phyloP scores from a whole-genome alignment of 108 stramenopile genomes.

The Cyclotella atomus region DNA sequence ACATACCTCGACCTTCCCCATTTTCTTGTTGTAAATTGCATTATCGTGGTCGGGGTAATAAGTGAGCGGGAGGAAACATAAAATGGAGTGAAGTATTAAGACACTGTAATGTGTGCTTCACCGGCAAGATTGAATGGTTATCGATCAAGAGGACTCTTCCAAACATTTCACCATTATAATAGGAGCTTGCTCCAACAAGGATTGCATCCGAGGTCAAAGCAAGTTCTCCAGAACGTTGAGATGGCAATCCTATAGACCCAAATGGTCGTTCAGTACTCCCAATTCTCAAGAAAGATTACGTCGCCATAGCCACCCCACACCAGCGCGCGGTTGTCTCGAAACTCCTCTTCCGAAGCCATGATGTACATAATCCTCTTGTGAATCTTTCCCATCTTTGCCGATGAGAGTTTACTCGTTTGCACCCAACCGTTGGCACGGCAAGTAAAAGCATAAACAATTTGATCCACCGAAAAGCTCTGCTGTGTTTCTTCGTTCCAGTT shows the following conservation, averaged over 20 bases:
- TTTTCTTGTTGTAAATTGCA: background rate
- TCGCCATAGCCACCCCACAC: background rate
- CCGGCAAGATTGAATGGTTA: too few species aligned
- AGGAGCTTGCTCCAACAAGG: too few species aligned
- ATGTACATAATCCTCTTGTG: background rate
- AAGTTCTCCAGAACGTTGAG: background rate
- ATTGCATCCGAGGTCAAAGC: background rate
- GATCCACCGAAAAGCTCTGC: too few species aligned
- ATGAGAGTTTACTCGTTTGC: background rate
- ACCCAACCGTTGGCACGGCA: background rate
- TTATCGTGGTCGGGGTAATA: background rate
- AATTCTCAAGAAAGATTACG: background rate
- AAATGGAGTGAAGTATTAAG: too few species aligned
- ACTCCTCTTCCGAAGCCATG: background rate
- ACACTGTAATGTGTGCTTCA: too few species aligned
- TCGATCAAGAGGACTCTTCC: too few species aligned
- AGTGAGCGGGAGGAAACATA: too few species aligned
- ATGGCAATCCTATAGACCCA: background rate
- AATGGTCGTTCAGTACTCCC: background rate
- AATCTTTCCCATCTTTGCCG: background rate
- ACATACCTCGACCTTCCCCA: background rate
- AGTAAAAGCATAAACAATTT: constrained; percentile 3
- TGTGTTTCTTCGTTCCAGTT: background rate
- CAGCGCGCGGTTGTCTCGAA: background rate
- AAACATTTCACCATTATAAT: too few species aligned